Percentiles rank a stretch among this genome's conserved stretches.
phyloP scores from a whole-genome alignment of 2,329 filamentous ascomycete species.

The Lasiodiplodia theobromae region DNA sequence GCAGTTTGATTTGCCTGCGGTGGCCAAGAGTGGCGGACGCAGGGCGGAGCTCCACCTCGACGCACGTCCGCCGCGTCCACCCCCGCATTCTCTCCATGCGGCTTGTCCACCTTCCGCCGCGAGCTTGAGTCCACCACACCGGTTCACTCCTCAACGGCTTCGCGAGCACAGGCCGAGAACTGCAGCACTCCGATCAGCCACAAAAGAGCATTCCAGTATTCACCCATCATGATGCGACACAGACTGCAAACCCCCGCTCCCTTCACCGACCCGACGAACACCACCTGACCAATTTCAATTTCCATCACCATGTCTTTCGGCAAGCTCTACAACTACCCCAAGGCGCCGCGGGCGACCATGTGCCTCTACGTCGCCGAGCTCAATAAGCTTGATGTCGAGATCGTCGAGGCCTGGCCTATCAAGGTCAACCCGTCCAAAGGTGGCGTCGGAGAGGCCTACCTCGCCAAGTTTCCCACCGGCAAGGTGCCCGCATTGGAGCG shows the following conservation, averaged over 20 bases:
- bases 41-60: conserved; percentile 10
- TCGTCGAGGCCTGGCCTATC: conserved; percentile 33
- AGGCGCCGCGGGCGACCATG: conserved; percentile 32
- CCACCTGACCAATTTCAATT: not conserved
- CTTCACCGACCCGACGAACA: not conserved
- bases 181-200: not conserved
- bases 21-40: not conserved
- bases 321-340: conserved; percentile 5
- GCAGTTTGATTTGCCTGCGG: not conserved
- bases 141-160: not conserved
- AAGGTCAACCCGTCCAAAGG: conserved; percentile 49
- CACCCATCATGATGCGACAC: not conserved
- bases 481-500: conserved; percentile 60
- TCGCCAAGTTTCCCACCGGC: conserved; percentile 60
- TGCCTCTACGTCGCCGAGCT: conserved; percentile 35
- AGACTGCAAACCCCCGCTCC: not conserved
- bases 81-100: not conserved
- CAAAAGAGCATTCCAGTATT: not conserved
- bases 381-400: conserved; percentile 38
- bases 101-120: not conserved
- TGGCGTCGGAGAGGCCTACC: conserved; percentile 55
- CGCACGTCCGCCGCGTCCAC: not conserved
- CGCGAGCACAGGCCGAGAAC: not conserved
- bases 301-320: not conserved
- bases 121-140: too few relatives aligned